Base-by-base conservation (phyloP, 495 filamentous ascomycete species). In the Mytilinidion resinicola region DNA sequence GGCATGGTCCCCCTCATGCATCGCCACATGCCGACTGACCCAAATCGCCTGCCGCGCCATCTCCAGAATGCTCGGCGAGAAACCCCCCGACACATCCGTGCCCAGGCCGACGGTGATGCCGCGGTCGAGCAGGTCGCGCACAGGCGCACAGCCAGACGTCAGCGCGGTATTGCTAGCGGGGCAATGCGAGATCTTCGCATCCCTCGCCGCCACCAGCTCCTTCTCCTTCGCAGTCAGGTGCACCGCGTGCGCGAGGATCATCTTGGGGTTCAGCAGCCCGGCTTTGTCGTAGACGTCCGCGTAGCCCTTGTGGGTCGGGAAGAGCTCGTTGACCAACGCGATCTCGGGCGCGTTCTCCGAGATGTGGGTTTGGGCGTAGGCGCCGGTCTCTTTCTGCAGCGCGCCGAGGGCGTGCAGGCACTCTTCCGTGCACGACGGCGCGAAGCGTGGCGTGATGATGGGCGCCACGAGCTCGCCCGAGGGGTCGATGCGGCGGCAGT, bases 391-490 rank as follows among this genome's bases (percentile, higher is more conserved):
- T 9, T 70, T 67, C 0, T 86, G 84, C 1, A 96, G 74, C 4
- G 72, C 59, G 19, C 85, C 91, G 1, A 96, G 82, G 0, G 62
- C 69, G 4, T 65, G 14, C 64, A 98, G 78, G 11, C 83, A 73
- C 4, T 79, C 72, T 0, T 69, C 55, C 0, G 82, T 80, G 63
- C 93, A 96, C 4, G 80, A 79, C 0, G 89, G 91, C 0, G 89
- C 93, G 67, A 98, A 98, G 15, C 93, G 81, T 0, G 93, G 93
- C 0, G 93, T 98, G 58, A 98, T 70, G 57, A 97, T 89, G 0
- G 92, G 90, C 12, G 76, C 72, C 1, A 95, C 71, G 15, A 96
- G 77, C 9, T 75, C 66, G 38, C 73, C 62, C 1, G 66, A 39
- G 0, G 88, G 84, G 62, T 96, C 91, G 33, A 91, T 77, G 19